Base-by-base conservation (phyloP, 306 rosid species). In the Neltuma alba region DNA sequence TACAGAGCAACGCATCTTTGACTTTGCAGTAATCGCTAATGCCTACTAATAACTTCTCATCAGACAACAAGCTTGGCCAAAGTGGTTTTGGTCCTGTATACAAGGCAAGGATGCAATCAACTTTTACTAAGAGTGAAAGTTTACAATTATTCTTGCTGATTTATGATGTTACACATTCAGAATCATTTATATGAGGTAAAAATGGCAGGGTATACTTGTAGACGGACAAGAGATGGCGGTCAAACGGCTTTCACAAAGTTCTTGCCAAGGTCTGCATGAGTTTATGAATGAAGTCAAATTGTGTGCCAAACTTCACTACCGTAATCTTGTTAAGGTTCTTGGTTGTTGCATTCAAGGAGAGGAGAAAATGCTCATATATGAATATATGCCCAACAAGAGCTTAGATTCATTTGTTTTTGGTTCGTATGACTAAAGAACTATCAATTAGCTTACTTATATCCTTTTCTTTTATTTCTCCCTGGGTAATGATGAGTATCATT, bases 351-450 rank as follows among this genome's bases (percentile, higher is more conserved):
- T 60, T 27, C 18, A 60, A 27, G 37, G 65, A 60, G 65, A 60
- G 9, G 65, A 60, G n/a, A 60, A 28, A 60, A 60, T 60, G 65
- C 65, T 60, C 65, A 60, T 60, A 27, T 60, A 60, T 60, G 65
- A 60, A 28, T 60, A 60, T 1, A 60, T 60, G 65, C n/a, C 65
- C 37, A 60, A 60, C 20, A 60, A 28, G 65, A 60, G 36, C 65
- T 60, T 60, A 60, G 65, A 60, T 28, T 60, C 37, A 28, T 62
- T 62, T 16, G 15, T 31, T 62, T 62, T 62, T 62, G 40, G 68
- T 62, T 30, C 16, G 40, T 62, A 15, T 31, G 2, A 7, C 21
- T 57, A 4, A 23, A 55, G 28, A 57, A 57, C 16, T 23, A 23
- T 57, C 15, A 60, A 31, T 30, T 25, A 55, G 30, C 6, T 14